Conservation (phyloP, 345 rosid genomes). For the Pseudoturritis turrita region DNA sequence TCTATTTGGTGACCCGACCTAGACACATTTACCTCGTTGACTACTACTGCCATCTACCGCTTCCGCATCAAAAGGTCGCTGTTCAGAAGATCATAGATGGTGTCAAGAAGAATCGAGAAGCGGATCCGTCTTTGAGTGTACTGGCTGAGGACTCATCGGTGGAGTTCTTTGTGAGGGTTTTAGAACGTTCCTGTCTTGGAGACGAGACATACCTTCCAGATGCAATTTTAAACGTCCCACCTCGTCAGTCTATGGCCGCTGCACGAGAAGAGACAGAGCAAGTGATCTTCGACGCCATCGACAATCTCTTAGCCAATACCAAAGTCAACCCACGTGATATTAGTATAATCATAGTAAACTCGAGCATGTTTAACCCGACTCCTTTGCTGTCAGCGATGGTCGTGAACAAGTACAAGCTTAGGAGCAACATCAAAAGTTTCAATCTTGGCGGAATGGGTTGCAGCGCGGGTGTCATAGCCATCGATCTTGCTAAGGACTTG, state of each 20-base stretch:
- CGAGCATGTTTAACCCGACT: conserved; percentile 21
- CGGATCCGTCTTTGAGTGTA: conserved; percentile 37
- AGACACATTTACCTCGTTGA: conserved; percentile 55
- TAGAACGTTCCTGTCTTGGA: conserved; percentile 69
- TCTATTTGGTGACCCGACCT: conserved; percentile 62
- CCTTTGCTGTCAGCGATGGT: conserved; percentile 30
- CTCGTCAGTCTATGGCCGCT: conserved; percentile 58
- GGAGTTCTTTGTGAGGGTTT: conserved; percentile 54
- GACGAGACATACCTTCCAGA: conserved; percentile 33
- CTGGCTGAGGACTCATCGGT: conserved; percentile 44
- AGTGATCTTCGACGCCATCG: conserved; percentile 83
- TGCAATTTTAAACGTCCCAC: conserved; percentile 59
- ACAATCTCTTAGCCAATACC: conserved; percentile 60
- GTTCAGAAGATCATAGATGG: conserved; percentile 53
- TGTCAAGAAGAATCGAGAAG: conserved; percentile 47
- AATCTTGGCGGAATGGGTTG: conserved; percentile 34
- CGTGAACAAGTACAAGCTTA: conserved; percentile 28
- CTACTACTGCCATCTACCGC: conserved; percentile 77
- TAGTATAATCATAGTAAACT: conserved; percentile 40
- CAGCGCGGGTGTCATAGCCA: conserved; percentile 29
- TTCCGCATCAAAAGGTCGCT: conserved; percentile 44
- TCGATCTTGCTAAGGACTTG: conserved; percentile 27
- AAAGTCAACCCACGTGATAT: conserved; percentile 65
- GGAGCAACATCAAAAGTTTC: conserved; percentile 15
- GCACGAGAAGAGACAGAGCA: conserved; percentile 82